Base-by-base conservation (phyloP, 768 basidiomycete species). In the Amanita muscaria region DNA sequence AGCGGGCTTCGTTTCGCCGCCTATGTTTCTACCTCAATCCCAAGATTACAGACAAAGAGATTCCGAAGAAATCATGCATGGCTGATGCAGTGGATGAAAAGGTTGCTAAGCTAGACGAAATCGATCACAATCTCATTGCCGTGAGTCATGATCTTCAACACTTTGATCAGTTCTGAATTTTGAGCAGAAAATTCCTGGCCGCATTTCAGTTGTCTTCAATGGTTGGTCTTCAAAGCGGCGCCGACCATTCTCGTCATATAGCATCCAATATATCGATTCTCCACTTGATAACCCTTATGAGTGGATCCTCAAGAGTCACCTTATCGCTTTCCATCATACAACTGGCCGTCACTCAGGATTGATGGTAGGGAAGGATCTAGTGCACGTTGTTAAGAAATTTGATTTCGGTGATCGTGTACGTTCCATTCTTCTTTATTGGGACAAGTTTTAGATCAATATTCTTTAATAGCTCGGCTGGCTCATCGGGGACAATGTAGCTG, bases 291-390 rank as follows among this genome's bases (percentile, higher is more conserved):
- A 43, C n/a, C 40, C 42, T 30, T 40, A 40, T 16, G n/a, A 15
- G 2, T 53, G 51, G 51, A 43, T 40, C 5, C 25, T 50, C 37
- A 51, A 53, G 47, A 48, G 27, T 12, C 29, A 45, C 18, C 51
- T 55, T 6, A 43, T 55, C 11, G 34, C 41, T 2, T 52, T 52
- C 41, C 37, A 54, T 32, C 27, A 24, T 2, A 49, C 51, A 1
- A 7, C 29, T 24, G 49, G 51, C 7, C 29, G 49, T 18, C 53
- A 54, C 33, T 53, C 49, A n/a, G 47, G 53, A 9, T 37, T 51
- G 24, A 19, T 42, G 21, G 51, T 44, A 35, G 53, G 53, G 19
- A 19, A 46, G 36, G 53, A 50, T n/a, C 33, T 53, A 22, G 42
- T 55, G 1, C 19, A 11, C 8, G 43, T 44, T 2, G 40, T 55